These are phyloP conservation scores for Nemania sp. DNA, from an alignment of 2,329 filamentous ascomycete species.

Conservation along the genomic window DNA sequence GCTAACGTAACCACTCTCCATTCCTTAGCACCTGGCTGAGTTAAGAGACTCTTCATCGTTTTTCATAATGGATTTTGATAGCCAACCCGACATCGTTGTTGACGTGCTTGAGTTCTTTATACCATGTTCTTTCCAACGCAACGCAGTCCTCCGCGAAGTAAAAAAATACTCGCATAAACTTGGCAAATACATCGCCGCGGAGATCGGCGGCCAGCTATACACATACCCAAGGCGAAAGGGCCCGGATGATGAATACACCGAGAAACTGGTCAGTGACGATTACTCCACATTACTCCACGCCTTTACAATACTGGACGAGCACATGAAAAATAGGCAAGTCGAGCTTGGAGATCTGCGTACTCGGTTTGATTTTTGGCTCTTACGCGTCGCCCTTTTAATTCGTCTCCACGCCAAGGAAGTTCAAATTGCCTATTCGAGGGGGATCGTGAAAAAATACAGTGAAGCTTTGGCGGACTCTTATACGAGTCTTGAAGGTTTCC, in stretches of 20 bases:
- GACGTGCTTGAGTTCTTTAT: background rate
- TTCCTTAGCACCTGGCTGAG: background rate
- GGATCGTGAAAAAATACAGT: background rate
- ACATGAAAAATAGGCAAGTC: background rate
- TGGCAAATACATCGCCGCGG: background rate
- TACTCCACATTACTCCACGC: background rate
- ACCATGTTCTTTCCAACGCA: background rate
- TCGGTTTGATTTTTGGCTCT: background rate
- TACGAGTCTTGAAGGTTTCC: constrained; percentile 1
- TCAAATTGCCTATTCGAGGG: background rate
- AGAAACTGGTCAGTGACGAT: background rate
- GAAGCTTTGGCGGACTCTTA: constrained; percentile 3
- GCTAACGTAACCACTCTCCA: background rate
- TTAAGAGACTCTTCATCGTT: background rate
- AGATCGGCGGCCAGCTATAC: background rate
- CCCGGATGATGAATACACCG: background rate
- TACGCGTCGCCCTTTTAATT: background rate
- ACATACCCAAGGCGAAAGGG: background rate
- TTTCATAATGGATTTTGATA: background rate
- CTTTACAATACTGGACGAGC: background rate
- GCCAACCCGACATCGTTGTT: background rate
- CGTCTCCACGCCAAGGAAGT: background rate
- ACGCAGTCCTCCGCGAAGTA: background rate
- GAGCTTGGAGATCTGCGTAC: background rate
- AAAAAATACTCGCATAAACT: background rate